Evolutionary conservation across 2,329 filamentous ascomycete species (phyloP).

Genomic region (Cladorrhinum sp.): DNA sequence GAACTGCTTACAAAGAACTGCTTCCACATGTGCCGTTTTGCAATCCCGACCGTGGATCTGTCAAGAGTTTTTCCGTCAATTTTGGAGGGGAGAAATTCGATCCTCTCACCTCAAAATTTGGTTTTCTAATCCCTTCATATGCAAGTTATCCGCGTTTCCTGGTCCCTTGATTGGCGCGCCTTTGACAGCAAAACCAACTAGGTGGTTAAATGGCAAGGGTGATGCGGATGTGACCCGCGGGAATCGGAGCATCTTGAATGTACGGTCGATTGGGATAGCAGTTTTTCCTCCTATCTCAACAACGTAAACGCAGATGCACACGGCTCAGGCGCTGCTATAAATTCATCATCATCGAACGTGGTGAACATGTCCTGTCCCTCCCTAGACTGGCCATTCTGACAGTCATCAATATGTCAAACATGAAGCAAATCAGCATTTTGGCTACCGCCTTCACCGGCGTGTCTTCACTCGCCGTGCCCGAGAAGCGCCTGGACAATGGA

Average conservation of each 20-base stretch:
- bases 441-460: background rate
- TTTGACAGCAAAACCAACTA: background rate
- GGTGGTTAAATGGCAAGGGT: background rate
- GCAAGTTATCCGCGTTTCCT: background rate
- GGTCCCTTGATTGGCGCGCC: background rate
- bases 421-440: background rate
- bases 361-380: background rate
- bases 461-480: background rate
- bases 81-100: background rate
- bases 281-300: background rate
- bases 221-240: background rate
- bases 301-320: background rate
- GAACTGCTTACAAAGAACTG: too few relatives aligned
- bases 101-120: background rate
- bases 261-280: background rate
- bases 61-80: too few relatives aligned
- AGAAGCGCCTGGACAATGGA: background rate
- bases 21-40: too few relatives aligned
- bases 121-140: background rate
- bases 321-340: background rate
- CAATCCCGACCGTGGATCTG: too few relatives aligned
- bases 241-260: background rate
- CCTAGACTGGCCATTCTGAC: background rate
- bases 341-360: background rate
- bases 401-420: background rate